Base-by-base conservation (phyloP, 129 eudicot genomes). In the Scalesia atractyloides region DNA sequence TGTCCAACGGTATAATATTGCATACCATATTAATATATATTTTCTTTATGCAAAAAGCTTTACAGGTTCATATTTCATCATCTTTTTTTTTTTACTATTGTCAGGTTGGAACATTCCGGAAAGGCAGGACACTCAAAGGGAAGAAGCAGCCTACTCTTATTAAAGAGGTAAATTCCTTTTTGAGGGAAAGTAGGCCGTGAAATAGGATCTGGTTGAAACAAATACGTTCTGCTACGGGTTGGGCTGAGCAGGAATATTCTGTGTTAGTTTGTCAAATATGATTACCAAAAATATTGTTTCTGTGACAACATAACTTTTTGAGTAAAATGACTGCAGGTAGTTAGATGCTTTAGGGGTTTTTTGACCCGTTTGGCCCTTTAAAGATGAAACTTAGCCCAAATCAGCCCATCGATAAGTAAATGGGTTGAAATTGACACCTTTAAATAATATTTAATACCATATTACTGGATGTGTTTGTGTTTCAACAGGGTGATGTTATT, bases 41-140 rank as follows among this genome's bases (percentile, higher is more conserved):
- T 37, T 50, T 9, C 60, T 61, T 50, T 48, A 68, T 76, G 51
- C 22, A 5, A 15, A 66, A 66, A 12, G 33, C 43, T 65, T 20
- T 52, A 41, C 43, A 22, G 14, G 44, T 47, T 70, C 17, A 13
- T 64, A 63, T 16, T 64, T 16, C n/a, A 44, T 9, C 33, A 39
- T 73, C n/a, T 30, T 63, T 19, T 46, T 67, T 10, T 63, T 19
- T 12, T 14, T 59, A n/a, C 10, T 59, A 53, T 66, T 82, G 39
- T 34, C 75, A 94, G 98, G 98, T 94, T 34, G 98, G 98, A 73
- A 79, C 89, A 54, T 94, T 90, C 90, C 83, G 83, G 19, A 90
- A 87, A 74, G 83, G 88, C 76, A 84, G 87, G 73, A 89, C 86
- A 49, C 48, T 82, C 5, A 90, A 86, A 71, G 97, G 98, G 84